These are phyloP conservation scores for Acanthamoeba healyi DNA, from an alignment of 208 protist genomes.

Conservation along the genomic window DNA sequence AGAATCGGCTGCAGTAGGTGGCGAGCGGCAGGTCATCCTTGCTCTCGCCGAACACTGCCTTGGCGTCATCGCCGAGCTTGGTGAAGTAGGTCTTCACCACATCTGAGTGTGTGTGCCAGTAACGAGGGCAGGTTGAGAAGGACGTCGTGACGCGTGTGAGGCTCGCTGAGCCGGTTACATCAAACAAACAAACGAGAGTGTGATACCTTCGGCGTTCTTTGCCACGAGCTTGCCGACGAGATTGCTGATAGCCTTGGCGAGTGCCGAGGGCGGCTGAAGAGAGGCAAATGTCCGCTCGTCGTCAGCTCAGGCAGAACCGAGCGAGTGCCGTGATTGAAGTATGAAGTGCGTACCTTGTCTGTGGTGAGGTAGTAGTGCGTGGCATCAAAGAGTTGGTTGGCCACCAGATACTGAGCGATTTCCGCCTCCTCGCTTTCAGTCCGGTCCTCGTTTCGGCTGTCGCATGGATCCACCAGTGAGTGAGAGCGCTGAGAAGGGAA, in stretches of 20 bases:
- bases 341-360: not conserved
- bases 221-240: constrained; percentile 45
- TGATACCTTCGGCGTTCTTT: constrained; percentile 33
- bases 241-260: constrained; percentile 33
- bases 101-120: not conserved
- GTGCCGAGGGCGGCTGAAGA: constrained; percentile 44
- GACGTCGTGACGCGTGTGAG: too few relatives aligned
- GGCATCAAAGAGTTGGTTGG: constrained; percentile 48
- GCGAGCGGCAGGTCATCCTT: not conserved
- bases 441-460: not conserved
- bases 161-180: too few relatives aligned
- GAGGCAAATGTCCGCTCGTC: too few relatives aligned
- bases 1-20: constrained; percentile 52
- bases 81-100: not conserved
- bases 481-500: not conserved
- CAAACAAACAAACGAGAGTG: not conserved
- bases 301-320: too few relatives aligned
- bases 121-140: not conserved
- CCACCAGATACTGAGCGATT: not conserved
- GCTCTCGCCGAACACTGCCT: constrained; percentile 3
- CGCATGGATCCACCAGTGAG: not conserved
- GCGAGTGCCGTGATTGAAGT: too few relatives aligned
- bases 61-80: constrained; percentile 33
- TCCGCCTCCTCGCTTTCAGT: not conserved
- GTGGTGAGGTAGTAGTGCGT: constrained; percentile 46